Base-by-base conservation (phyloP, 768 basidiomycete genomes). In the Hericium rajendrae region DNA sequence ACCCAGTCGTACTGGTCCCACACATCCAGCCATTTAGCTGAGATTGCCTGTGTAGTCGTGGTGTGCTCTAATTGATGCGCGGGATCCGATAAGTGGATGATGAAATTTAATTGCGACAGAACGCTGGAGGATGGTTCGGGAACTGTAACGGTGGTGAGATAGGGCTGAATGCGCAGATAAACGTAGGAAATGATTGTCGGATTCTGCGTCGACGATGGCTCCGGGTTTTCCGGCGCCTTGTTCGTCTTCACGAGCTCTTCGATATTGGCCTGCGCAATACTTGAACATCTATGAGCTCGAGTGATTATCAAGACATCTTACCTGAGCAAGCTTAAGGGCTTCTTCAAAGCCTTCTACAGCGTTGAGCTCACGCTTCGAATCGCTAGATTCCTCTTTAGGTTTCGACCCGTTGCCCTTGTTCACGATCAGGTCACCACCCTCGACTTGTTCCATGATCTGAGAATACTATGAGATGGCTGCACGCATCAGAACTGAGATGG, bases 1-100 rank as follows among this genome's bases (percentile, higher is more conserved):
- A 98, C 94, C 97, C 97, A 95, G 48, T 90, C 86, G 68, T 92
- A 88, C 61, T 85, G 78, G 66, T 97, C 94, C 85, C 93, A 95
- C 48, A 93, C 74, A 4, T 84, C 83, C 56, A 98, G 69, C 97
- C 97, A 99, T 52, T 78, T 74, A n/a, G 73, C 76, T 0, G 95
- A 93, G 20, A 94, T 77, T 5, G 83, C 78, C 68, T 98, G 97
- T 5, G 91, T 91, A 51, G 90, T 69, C 0, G 91, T 90, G 6
- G 84, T 84, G 66, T 86, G 85, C 6, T 76, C 75, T 54, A 98
- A 75, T 38, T 84, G 76, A 68, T 98, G 93, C 4, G 74, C 76
- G 11, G 94, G 92, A 71, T 97, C 95, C 39, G 74, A 74, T 9
- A 88, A 71, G 55, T 82, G 74, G 50, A 88, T 61, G 60, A 88